A percentile compares a stretch with the other conserved stretches of the same genome.
These are phyloP conservation scores for Dactylellina leptospora DNA, from an alignment of 2,329 filamentous ascomycete genomes.

Conservation along the genomic window DNA sequence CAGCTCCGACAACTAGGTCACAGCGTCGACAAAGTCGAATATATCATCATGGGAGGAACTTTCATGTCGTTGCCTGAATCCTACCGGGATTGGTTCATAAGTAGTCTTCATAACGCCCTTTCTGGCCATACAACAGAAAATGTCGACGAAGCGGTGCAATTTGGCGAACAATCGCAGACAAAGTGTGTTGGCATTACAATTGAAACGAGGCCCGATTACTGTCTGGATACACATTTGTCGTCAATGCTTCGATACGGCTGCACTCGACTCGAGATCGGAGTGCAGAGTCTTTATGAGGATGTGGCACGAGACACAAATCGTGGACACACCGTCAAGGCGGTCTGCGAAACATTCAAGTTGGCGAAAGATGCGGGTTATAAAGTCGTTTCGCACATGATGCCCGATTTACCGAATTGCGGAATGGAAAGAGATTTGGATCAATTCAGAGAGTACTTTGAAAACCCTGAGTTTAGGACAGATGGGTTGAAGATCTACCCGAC, in stretches of 20 bases:
- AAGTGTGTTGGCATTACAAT: constrained; percentile 99
- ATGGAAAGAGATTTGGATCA: constrained; percentile 98
- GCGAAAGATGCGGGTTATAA: constrained; percentile 99
- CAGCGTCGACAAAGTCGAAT: constrained; percentile 98
- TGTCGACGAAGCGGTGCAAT: constrained; percentile 93
- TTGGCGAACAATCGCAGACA: constrained; percentile 57
- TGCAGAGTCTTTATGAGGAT: constrained; percentile 96
- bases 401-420: constrained; percentile 94
- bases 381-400: constrained; percentile 99
- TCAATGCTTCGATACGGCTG: constrained; percentile 98
- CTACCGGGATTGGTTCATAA: constrained; percentile 92
- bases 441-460: constrained; percentile 97
- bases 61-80: constrained; percentile 95
- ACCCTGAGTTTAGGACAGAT: constrained; percentile 92
- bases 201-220: constrained; percentile 96
- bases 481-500: constrained; percentile 98
- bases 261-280: constrained; percentile 90
- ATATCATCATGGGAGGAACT: constrained; percentile 99
- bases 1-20: constrained; percentile 95
- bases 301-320: constrained; percentile 98
- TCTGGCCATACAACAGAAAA: constrained; percentile 94
- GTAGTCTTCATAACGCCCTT: constrained; percentile 93
- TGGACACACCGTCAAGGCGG: constrained; percentile 92
- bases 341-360: constrained; percentile 96
- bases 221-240: constrained; percentile 90